Evolutionary conservation across 495 filamentous ascomycete species (phyloP).

Genomic region (Talaromyces borbonicus): DNA sequence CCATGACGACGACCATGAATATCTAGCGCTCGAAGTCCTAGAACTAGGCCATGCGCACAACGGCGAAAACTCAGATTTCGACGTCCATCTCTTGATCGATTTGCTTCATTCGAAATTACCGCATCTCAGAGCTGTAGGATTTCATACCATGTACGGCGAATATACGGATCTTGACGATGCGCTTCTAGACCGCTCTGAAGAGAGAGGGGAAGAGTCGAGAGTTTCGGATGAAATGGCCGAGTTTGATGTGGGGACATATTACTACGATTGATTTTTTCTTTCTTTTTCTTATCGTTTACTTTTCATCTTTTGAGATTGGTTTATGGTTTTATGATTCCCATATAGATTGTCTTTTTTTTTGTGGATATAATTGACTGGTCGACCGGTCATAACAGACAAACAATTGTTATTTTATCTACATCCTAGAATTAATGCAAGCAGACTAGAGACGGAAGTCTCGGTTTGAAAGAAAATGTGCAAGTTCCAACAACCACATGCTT

Average conservation of each 20-base stretch:
- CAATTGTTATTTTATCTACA: no score
- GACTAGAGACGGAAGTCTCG: no score
- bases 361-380: background rate
- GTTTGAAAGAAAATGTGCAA: no score
- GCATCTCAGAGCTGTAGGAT: conserved; percentile 16
- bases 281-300: background rate
- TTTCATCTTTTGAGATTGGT: background rate
- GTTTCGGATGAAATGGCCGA: conserved; percentile 3
- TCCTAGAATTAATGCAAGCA: no score
- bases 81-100: conserved; percentile 12
- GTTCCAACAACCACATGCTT: no score
- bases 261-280: conserved; percentile 5
- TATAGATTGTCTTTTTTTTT: background rate
- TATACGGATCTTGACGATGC: conserved; percentile 19
- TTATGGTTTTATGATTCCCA: no score
- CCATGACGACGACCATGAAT: no score
- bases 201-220: background rate
- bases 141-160: conserved; percentile 13
- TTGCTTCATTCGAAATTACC: conserved; percentile 15
- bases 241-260: conserved; percentile 8
- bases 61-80: conserved; percentile 13
- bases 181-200: conserved; percentile 11
- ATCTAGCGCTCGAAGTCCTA: conserved; percentile 17
- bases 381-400: no score
- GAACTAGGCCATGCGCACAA: conserved; percentile 15